These are phyloP conservation scores for Pseudozyma thailandica DNA, from an alignment of 1,284 basidiomycete species.

Conservation along the genomic window DNA sequence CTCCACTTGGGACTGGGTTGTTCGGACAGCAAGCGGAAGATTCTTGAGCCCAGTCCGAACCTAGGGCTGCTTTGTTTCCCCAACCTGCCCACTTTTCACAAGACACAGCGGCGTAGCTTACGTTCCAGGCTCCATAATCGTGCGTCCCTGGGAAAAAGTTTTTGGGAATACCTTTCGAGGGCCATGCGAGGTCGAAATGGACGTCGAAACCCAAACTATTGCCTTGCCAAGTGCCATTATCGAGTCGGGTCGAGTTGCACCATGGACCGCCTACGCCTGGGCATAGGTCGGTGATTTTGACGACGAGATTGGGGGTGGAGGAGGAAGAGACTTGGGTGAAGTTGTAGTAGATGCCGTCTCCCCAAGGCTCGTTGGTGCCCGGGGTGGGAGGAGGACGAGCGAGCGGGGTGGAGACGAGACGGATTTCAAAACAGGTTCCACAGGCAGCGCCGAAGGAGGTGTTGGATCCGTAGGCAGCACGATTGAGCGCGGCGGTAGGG, in stretches of 20 bases:
- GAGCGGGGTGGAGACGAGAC: slow-evolving; percentile 50
- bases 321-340: slow-evolving; percentile 18
- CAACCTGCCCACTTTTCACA: slow-evolving; percentile 53
- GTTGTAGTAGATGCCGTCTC: slow-evolving; percentile 47
- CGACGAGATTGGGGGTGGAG: slow-evolving; percentile 47
- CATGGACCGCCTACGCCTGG: slow-evolving; percentile 46
- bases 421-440: slow-evolving; percentile 49
- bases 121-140: slow-evolving; percentile 61
- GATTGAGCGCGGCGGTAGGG: slow-evolving; percentile 55
- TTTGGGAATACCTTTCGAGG: slow-evolving; percentile 39
- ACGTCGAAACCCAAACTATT: slow-evolving; percentile 52
- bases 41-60: slow-evolving; percentile 55
- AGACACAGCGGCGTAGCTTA: slow-evolving; percentile 45
- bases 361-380: slow-evolving; percentile 27
- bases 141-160: slow-evolving; percentile 53
- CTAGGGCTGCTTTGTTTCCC: slow-evolving; percentile 43
- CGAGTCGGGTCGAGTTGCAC: slow-evolving; percentile 48
- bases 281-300: slow-evolving; percentile 58
- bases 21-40: slow-evolving; percentile 52
- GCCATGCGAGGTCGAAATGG: slow-evolving; percentile 64
- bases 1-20: slow-evolving; percentile 38
- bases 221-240: slow-evolving; percentile 22
- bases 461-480: slow-evolving; percentile 48
- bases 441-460: slow-evolving; percentile 55
- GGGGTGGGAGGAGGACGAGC: slow-evolving; percentile 30